A percentile compares a stretch with the other conserved stretches of the same genome.
Evolutionary conservation across 2,329 filamentous ascomycete species (phyloP).

Genomic region (Fusarium bactridioides): DNA sequence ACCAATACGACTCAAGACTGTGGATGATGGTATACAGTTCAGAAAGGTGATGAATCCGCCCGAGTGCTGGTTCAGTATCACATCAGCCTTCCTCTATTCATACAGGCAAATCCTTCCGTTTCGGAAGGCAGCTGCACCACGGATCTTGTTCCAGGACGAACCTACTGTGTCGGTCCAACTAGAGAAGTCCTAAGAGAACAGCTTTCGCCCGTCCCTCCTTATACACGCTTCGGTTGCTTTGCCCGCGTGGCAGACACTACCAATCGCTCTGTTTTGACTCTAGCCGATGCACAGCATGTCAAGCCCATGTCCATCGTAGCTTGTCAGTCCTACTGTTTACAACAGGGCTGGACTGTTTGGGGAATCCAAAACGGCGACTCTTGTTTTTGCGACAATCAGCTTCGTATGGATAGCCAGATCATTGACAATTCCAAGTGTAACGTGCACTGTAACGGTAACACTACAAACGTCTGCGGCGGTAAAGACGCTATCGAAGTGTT

Average conservation of each 20-base stretch:
- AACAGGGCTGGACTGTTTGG: neutral
- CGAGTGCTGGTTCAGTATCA: neutral
- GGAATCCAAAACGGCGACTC: neutral
- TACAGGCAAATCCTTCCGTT: neutral
- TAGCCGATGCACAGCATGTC: accelerated
- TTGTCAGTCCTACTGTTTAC: neutral
- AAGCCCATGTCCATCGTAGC: neutral
- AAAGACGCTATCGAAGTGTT: neutral
- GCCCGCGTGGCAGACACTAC: neutral
- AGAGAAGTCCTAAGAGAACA: neutral
- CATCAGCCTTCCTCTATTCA: neutral
- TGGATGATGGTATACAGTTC: neutral
- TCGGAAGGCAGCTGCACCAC: neutral
- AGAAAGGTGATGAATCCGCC: neutral
- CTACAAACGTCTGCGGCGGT: neutral
- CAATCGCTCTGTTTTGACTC: neutral
- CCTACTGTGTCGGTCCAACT: neutral
- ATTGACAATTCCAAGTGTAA: neutral
- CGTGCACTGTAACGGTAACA: neutral
- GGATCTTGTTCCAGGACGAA: neutral
- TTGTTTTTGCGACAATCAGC: neutral
- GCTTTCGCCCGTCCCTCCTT: neutral
- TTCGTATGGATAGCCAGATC: neutral
- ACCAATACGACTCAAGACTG: neutral
- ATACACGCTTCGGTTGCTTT: neutral